Conservation (phyloP, 371 early-diverging fungal genomes). For the Dichotomocladium elegans region DNA sequence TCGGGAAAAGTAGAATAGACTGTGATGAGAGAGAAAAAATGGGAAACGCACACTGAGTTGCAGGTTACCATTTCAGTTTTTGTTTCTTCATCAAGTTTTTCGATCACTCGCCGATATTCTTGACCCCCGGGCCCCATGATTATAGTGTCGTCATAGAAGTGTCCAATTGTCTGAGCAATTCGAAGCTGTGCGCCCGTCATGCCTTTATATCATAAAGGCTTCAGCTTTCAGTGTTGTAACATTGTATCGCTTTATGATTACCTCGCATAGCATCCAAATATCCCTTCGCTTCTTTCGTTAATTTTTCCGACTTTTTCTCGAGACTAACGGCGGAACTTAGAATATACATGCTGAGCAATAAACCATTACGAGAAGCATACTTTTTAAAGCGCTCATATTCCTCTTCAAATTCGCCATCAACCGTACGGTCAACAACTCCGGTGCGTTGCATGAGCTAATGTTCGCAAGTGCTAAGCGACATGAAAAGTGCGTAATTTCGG, state of each 20-base stretch:
- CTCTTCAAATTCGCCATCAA: conserved; percentile 84
- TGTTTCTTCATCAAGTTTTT: conserved; percentile 77
- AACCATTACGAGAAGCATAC: conserved; percentile 47
- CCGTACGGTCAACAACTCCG: conserved; percentile 72
- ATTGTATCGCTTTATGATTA: conserved; percentile 17
- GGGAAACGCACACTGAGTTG: too few species aligned
- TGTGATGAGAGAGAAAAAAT: not conserved
- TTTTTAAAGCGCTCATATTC: conserved; percentile 78
- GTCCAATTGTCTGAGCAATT: conserved; percentile 75
- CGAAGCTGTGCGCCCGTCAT: conserved; percentile 83
- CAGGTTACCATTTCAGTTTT: conserved; percentile 61
- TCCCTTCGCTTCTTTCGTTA: conserved; percentile 91
- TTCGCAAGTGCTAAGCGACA: not conserved
- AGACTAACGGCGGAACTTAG: conserved; percentile 47
- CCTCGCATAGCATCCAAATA: conserved; percentile 86
- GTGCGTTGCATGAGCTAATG: conserved; percentile 68
- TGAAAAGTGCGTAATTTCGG: conserved; percentile 1
- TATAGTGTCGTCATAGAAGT: conserved; percentile 59
- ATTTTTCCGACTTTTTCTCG: conserved; percentile 79
- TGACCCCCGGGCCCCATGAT: conserved; percentile 44
- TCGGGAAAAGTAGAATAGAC: not conserved
- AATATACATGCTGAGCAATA: not conserved
- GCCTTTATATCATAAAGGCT: too few species aligned
- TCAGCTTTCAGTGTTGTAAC: too few species aligned
- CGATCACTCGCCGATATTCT: conserved; percentile 74